Evolutionary conservation across 1,139 yeast genomes (phyloP).

Genomic region (Pichia kudriavzevii): DNA sequence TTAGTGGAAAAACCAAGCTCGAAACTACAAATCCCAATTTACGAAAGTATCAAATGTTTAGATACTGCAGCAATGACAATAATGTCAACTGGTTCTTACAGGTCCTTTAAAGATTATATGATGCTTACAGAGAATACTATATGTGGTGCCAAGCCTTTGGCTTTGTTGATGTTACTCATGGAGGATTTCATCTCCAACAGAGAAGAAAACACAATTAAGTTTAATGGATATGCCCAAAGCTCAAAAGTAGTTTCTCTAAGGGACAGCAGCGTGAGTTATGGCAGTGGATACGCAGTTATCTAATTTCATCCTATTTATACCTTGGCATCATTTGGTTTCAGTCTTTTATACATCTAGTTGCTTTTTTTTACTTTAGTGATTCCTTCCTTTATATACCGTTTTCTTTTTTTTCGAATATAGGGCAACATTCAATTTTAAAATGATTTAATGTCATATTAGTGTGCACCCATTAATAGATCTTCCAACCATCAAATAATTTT

Average conservation of each 20-base stretch:
- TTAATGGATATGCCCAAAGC: constrained; percentile 86
- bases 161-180: constrained; percentile 49
- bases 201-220: constrained; percentile 37
- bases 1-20: constrained; percentile 24
- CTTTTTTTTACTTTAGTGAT: background rate
- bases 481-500: too few species aligned
- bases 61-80: constrained; percentile 66
- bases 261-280: constrained; percentile 87
- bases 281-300: constrained; percentile 61
- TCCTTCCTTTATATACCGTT: background rate
- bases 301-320: too few species aligned
- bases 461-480: too few species aligned
- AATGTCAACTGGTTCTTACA: constrained; percentile 44
- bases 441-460: too few species aligned
- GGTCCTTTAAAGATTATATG: constrained; percentile 63
- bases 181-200: constrained; percentile 27
- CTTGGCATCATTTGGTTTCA: too few species aligned
- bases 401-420: background rate
- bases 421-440: too few species aligned
- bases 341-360: background rate
- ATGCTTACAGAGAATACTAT: constrained; percentile 73
- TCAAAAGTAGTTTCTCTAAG: constrained; percentile 38
- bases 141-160: constrained; percentile 86
- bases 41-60: constrained; percentile 62
- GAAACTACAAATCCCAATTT: constrained; percentile 37